A percentile compares a stretch with the other conserved stretches of the same genome.
These are phyloP conservation scores for Odontarrhena argentea DNA, from an alignment of 345 rosid species.

Conservation along the genomic window DNA sequence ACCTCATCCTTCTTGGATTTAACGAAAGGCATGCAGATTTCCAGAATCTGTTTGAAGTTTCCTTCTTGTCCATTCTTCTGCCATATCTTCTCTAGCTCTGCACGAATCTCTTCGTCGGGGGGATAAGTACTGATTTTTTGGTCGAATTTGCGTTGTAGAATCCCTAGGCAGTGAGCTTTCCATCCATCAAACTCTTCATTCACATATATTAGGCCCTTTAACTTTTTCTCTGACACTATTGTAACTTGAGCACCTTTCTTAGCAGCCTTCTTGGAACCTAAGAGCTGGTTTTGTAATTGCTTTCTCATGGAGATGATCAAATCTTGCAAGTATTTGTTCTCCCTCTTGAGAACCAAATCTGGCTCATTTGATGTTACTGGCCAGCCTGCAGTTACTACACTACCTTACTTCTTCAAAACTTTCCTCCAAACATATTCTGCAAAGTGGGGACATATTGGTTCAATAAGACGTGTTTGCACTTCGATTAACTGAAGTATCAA, in stretches of 20 bases:
- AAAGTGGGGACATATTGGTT: conserved; percentile 95
- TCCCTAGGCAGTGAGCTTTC: conserved; percentile 79
- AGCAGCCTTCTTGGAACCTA: conserved; percentile 69
- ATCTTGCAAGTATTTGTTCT: conserved; percentile 90
- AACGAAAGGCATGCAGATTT: conserved; percentile 86
- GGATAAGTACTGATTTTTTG: conserved; percentile 47
- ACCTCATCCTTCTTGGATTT: conserved; percentile 87
- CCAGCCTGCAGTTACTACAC: conserved; percentile 86
- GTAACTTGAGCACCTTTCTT: conserved; percentile 67
- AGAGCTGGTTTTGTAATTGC: conserved; percentile 68
- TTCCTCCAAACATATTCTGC: conserved; percentile 89
- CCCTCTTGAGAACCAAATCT: conserved; percentile 73
- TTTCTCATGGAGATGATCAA: conserved; percentile 76
- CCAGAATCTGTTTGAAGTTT: conserved; percentile 66
- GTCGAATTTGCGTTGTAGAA: conserved; percentile 68
- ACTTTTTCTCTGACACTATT: conserved; percentile 50
- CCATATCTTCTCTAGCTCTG: conserved; percentile 59
- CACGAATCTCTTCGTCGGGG: conserved; percentile 66
- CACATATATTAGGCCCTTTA: conserved; percentile 68
- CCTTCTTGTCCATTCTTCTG: conserved; percentile 59
- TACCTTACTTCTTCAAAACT: conserved; percentile 75
- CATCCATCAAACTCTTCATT: conserved; percentile 82
- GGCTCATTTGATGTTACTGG: conserved; percentile 60
- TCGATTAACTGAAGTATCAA: conserved; percentile 77
- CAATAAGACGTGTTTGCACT: conserved; percentile 84